Evolutionary conservation across 2,329 filamentous ascomycete genomes (phyloP).

Genomic region (Epichloe amarillans): DNA sequence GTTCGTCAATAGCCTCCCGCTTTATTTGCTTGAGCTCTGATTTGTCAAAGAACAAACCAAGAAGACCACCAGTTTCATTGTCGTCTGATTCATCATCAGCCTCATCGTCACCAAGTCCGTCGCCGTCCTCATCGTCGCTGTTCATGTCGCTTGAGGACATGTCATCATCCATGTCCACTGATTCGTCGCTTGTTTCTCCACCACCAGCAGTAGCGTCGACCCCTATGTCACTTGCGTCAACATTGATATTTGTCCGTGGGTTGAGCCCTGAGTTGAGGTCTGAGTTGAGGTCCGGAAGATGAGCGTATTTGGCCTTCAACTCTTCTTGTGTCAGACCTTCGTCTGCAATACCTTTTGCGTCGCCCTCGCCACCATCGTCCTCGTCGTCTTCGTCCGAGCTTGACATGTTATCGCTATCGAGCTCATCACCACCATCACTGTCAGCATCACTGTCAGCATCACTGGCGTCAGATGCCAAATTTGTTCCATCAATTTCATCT

Average conservation of each 20-base stretch:
- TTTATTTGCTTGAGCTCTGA: constrained; percentile 42
- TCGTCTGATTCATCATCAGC: constrained; percentile 31
- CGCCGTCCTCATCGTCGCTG: constrained; percentile 24
- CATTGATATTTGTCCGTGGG: constrained; percentile 10
- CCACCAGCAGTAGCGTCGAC: constrained; percentile 16
- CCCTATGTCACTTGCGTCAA: constrained; percentile 12
- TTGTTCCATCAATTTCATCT: constrained; percentile 20
- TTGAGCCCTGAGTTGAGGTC: constrained; percentile 18
- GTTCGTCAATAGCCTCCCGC: constrained; percentile 19
- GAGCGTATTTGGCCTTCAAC: constrained; percentile 53
- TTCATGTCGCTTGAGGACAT: constrained; percentile 43
- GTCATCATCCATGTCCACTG: constrained; percentile 56
- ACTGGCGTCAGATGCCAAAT: constrained; percentile 20
- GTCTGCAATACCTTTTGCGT: constrained; percentile 38
- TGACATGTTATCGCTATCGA: constrained; percentile 40
- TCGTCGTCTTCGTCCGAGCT: constrained; percentile 50
- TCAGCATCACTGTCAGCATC: constrained; percentile 13
- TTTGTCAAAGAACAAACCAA: constrained; percentile 47
- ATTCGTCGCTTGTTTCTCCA: constrained; percentile 47
- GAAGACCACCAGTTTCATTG: constrained; percentile 29
- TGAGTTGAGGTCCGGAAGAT: constrained; percentile 37
- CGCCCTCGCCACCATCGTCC: constrained; percentile 48
- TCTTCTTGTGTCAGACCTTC: constrained; percentile 58
- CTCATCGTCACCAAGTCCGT: constrained; percentile 20
- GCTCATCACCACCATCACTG: constrained; percentile 28